Base-by-base conservation (phyloP, 306 rosid species). In the Cucumis melo region DNA sequence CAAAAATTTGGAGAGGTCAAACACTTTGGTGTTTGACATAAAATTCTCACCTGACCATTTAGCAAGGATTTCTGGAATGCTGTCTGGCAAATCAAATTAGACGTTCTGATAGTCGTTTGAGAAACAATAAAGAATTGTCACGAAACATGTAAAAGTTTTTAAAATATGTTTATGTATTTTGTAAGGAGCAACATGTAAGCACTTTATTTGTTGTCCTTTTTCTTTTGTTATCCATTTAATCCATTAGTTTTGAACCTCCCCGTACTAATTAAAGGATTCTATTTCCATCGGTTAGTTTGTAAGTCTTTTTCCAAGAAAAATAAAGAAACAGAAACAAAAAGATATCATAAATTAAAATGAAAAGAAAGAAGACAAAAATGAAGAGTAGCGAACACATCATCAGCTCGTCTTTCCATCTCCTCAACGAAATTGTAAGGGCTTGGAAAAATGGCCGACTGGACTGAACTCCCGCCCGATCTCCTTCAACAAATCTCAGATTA, bases 401-500 rank as follows among this genome's bases (percentile, higher is more conserved):
- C 16, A 46, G 16, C 56, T 51, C 20, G 8, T 51, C 56, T 15
- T 51, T 51, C 9, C 0, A 51, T 32, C 67, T 62, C 42, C 75
- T 64, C 27, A 56, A 53, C 59, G 71, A 41, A 78, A 51, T 2
- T 6, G 56, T 61, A 87, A 83, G 89, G 78, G 21, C 9, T 8
- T 19, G 0, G 32, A 39, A 66, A 51, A 66, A 66, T 66, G 73
- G 84, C 36, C 0, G 87, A 78, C 24, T 91, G 92, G 94, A 61
- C 67, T 7, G 84, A 82, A 57, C 87, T 91, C 24, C 94, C 92
- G 0, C 55, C 82, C 13, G 91, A 89, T 56, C 87, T 91, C 50
- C 34, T 89, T 9, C 87, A 86, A 36, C 27, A 75, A 17, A 86
- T 91, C 51, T 74, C 90, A 0, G 57, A 55, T 74, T 57, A 56